Conservation (phyloP, 148 eudicot genomes). For the Polygonum aviculare region DNA sequence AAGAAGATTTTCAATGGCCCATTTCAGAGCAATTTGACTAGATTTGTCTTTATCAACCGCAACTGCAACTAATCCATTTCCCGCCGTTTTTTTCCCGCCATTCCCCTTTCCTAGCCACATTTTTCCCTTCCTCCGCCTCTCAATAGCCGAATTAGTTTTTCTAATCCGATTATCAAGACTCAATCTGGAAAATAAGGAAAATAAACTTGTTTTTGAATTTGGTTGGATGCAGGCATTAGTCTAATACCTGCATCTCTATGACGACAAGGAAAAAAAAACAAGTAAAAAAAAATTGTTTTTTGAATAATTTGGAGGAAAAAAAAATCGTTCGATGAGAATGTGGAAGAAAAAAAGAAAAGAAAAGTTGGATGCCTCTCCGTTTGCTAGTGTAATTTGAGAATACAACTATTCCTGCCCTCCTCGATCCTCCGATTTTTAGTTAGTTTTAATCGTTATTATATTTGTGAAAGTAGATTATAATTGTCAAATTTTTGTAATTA, state of each 20-base stretch:
- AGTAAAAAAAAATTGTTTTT: background rate
- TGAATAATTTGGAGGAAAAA: too few relatives aligned
- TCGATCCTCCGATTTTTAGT: background rate
- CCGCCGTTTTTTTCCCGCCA: slow-evolving; percentile 18
- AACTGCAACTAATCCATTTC: slow-evolving; percentile 49
- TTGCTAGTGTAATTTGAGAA: background rate
- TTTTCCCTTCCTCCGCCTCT: background rate
- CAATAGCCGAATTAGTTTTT: background rate
- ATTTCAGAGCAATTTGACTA: slow-evolving; percentile 47
- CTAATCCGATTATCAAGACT: background rate
- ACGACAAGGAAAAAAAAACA: background rate
- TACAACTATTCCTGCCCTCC: background rate
- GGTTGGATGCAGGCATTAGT: background rate
- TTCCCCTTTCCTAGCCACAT: slow-evolving; percentile 40
- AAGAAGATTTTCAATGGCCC: slow-evolving; percentile 48
- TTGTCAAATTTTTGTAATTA: background rate
- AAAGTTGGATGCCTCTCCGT: background rate
- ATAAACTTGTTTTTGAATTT: background rate
- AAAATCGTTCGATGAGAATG: background rate
- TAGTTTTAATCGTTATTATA: background rate
- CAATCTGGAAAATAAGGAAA: background rate
- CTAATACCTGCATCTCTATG: background rate
- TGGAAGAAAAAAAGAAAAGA: background rate
- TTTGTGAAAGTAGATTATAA: background rate
- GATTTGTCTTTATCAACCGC: slow-evolving; percentile 53